These are phyloP conservation scores for Radiomyces spectabilis DNA, from an alignment of 192 early-diverging fungal genomes.

Conservation along the genomic window DNA sequence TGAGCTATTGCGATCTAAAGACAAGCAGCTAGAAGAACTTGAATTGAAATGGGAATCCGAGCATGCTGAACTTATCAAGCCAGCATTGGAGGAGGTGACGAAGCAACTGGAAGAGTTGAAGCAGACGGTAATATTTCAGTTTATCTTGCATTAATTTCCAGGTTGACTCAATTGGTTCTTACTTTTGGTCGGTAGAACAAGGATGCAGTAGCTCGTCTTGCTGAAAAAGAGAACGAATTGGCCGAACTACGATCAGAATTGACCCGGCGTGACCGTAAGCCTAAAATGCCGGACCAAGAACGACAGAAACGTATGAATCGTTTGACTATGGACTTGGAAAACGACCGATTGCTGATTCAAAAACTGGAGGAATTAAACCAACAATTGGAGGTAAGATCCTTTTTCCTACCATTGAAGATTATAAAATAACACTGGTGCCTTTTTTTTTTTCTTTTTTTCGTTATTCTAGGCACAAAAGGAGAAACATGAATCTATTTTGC, in stretches of 20 bases:
- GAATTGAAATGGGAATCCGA: constrained; percentile 10
- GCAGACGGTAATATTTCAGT: constrained; percentile 11
- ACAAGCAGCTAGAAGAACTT: constrained; percentile 6
- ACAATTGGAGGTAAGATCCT: constrained; percentile 24
- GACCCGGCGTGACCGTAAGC: constrained; percentile 10
- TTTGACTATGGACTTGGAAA: constrained; percentile 26
- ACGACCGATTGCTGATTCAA: constrained; percentile 24
- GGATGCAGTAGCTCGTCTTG: constrained; percentile 9
- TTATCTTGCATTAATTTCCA: too few relatives aligned
- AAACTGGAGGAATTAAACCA: constrained; percentile 26
- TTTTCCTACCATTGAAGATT: too few relatives aligned
- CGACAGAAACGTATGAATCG: constrained; percentile 20
- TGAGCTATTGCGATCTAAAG: constrained; percentile 12
- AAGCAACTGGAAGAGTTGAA: constrained; percentile 21
- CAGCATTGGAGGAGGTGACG: constrained; percentile 21
- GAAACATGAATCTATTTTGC: constrained; percentile 17
- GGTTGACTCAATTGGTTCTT: neutral
- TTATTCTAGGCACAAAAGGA: constrained; percentile 18
- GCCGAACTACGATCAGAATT: constrained; percentile 14
- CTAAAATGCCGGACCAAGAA: constrained; percentile 10
- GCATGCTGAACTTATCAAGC: constrained; percentile 21
- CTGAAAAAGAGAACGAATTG: constrained; percentile 24
- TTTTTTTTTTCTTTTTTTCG: constrained; percentile 1
- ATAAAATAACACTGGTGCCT: too few relatives aligned
- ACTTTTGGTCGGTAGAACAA: constrained; percentile 12